A percentile compares a stretch with the other conserved stretches of the same genome.
phyloP scores from a whole-genome alignment of 2,329 filamentous ascomycete genomes.

The Colletotrichum chlorophyti region DNA sequence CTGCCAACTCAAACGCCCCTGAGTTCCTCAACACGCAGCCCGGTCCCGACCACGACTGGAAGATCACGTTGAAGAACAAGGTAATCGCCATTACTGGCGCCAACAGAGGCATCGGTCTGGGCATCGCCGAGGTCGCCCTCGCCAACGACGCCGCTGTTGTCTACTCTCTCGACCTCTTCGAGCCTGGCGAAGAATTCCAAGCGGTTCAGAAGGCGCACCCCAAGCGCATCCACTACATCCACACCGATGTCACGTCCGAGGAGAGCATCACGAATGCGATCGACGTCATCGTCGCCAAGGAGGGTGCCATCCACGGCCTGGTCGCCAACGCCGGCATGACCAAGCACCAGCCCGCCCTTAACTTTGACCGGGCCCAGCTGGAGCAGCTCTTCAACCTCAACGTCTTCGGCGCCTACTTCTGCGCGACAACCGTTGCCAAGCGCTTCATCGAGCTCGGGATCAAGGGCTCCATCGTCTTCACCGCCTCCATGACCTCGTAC shows the following conservation, averaged over 20 bases:
- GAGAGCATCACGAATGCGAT: conserved; percentile 47
- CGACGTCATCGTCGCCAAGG: conserved; percentile 44
- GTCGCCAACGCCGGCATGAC: conserved; percentile 20
- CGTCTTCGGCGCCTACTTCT: conserved; percentile 52
- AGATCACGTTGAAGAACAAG: conserved; percentile 42
- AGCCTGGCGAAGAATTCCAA: conserved; percentile 34
- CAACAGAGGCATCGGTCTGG: conserved; percentile 52
- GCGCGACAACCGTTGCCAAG: conserved; percentile 50
- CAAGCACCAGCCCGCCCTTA: conserved; percentile 39
- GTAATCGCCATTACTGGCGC: conserved; percentile 50
- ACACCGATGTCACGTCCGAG: conserved; percentile 53
- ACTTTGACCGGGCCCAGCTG: conserved; percentile 38
- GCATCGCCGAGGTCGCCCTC: conserved; percentile 52
- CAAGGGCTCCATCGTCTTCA: conserved; percentile 50
- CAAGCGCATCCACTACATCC: conserved; percentile 50
- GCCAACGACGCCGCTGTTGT: conserved; percentile 48
- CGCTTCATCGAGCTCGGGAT: conserved; percentile 43
- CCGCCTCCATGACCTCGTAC: conserved; percentile 54
- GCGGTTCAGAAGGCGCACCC: conserved; percentile 43
- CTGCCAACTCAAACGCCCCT: neutral
- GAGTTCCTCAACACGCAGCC: conserved; percentile 41
- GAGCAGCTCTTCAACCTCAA: conserved; percentile 45
- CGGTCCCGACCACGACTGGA: conserved; percentile 41
- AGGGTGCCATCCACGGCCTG: conserved; percentile 47
- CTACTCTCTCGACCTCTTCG: conserved; percentile 36